These are phyloP conservation scores for Ustilago tritici DNA, from an alignment of 1,284 basidiomycete species.

Conservation along the genomic window DNA sequence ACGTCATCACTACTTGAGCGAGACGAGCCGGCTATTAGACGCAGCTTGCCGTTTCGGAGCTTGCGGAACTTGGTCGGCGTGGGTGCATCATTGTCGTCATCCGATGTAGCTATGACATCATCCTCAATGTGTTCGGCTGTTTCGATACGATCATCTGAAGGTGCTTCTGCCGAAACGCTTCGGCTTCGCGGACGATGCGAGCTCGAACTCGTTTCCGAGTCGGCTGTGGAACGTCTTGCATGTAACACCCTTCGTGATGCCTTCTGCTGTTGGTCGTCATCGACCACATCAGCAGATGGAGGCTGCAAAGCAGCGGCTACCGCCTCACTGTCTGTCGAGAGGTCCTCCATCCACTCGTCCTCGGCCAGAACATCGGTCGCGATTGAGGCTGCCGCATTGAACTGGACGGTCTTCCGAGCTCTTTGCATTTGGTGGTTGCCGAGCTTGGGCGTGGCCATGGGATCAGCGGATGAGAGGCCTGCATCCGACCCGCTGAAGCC, in stretches of 20 bases:
- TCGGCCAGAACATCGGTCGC: conserved; percentile 15
- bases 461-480: conserved; percentile 17
- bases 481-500: conserved; percentile 20
- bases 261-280: not conserved
- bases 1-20: not conserved
- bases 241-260: conserved; percentile 11
- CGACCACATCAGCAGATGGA: not conserved
- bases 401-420: conserved; percentile 30
- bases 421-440: conserved; percentile 27
- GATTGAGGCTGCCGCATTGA: conserved; percentile 8
- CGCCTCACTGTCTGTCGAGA: conserved; percentile 26
- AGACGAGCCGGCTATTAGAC: conserved; percentile 28
- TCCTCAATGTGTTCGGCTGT: conserved; percentile 8
- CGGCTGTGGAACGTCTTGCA: conserved; percentile 19
- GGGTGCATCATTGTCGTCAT: conserved; percentile 37
- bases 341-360: conserved; percentile 47
- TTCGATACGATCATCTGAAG: not conserved
- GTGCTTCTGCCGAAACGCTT: conserved; percentile 17
- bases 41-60: conserved; percentile 60
- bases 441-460: conserved; percentile 39
- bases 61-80: conserved; percentile 62
- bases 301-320: conserved; percentile 16
- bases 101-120: conserved; percentile 18
- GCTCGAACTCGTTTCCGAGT: conserved; percentile 22
- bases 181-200: conserved; percentile 26